A percentile compares a stretch with the other conserved stretches of the same genome.
phyloP scores from a whole-genome alignment of 129 eudicot genomes.

The Kitagawia praeruptora region DNA sequence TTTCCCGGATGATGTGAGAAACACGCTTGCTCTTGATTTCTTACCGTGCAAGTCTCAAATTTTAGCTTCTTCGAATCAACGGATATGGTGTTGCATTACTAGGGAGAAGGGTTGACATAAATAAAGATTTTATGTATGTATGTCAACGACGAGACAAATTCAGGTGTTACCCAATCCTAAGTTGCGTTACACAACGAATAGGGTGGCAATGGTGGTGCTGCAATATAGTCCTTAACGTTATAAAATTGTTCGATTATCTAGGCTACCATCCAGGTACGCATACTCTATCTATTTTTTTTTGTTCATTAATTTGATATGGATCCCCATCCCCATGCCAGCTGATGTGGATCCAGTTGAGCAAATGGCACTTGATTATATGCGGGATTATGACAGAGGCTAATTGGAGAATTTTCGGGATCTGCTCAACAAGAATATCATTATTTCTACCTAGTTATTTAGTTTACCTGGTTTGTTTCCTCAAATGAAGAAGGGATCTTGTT shows the following conservation, averaged over 20 bases:
- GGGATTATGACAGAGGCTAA: no score
- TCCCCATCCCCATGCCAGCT: no score
- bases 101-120: background rate
- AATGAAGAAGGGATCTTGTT: no score
- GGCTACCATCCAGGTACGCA: background rate
- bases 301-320: background rate
- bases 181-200: background rate
- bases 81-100: background rate
- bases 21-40: background rate
- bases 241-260: constrained; percentile 3
- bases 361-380: no score
- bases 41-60: background rate
- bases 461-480: no score
- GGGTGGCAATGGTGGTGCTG: background rate
- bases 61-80: background rate
- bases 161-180: constrained; percentile 7
- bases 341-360: no score
- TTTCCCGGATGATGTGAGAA: background rate
- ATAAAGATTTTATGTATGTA: background rate
- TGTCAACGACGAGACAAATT: background rate
- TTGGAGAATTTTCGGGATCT: no score
- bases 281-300: background rate
- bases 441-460: no score
- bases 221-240: background rate
- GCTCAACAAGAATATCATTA: no score